Base-by-base conservation (phyloP, 306 rosid species). In the Citrullus mucosospermus region DNA sequence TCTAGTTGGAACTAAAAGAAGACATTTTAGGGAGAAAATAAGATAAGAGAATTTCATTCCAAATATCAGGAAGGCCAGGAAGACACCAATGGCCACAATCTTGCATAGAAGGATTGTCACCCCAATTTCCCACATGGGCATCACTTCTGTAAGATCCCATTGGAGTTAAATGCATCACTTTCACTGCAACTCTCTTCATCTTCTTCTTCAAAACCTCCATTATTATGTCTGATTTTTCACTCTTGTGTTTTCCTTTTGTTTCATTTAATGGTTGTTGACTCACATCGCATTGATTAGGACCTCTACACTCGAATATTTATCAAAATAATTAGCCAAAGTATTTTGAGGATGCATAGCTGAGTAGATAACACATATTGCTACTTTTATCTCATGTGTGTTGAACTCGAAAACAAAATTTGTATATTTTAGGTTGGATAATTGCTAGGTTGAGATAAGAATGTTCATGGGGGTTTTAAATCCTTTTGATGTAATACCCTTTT, bases 51-150 rank as follows among this genome's bases (percentile, higher is more conserved):
- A 93, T 87, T 82, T 93, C 91, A 55, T 91, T 93, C 98, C 98
- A 93, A 80, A 84, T 81, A 82, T 93, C 98, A 62, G 98, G 98
- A 10, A 91, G 86, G 51, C 98, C 96, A 48, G 96, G 98, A 44
- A 93, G 86, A 84, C 98, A 93, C 98, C 98, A 93, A 74, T 93
- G 98, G 78, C 96, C 90, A 81, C 98, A 93, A 78, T 93, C 96
- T 63, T 87, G 86, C 7, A 84, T 38, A 14, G 80, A 79, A 55
- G 87, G 90, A 59, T 86, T 86, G 78, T 91, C 94, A 18, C 90
- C 91, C 94, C 92, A 89, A 65, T 76, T 87, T 53, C 94, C 96
- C 54, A 93, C 96, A 20, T 93, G 98, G 22, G 91, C 98, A 82
- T 93, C 98, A 17, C 88, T 89, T 75, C 98, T 90, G 41, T 80